A percentile compares a stretch with the other conserved stretches of the same genome.
phyloP scores from a whole-genome alignment of 495 filamentous ascomycete genomes.

The Hypomontagnella submonticulosa region DNA sequence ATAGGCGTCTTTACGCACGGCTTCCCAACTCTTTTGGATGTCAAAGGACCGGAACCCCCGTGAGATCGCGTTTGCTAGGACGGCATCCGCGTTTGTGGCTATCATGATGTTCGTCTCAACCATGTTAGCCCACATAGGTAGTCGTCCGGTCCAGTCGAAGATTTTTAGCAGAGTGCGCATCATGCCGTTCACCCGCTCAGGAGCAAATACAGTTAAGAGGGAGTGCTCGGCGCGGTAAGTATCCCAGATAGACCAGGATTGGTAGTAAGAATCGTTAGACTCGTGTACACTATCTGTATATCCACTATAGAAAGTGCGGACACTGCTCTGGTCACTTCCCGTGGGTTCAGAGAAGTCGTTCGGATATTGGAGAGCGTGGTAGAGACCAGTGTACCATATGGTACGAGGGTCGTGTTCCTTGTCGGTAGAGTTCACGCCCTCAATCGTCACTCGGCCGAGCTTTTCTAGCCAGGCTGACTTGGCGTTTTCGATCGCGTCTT shows the following conservation, averaged over 20 bases:
- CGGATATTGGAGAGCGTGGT: slow-evolving; percentile 49
- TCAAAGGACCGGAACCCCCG: slow-evolving; percentile 49
- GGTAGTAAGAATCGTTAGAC: slow-evolving; percentile 48
- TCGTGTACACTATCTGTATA: slow-evolving; percentile 48
- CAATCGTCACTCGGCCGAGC: slow-evolving; percentile 46
- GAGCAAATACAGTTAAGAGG: slow-evolving; percentile 44
- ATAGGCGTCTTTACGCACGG: slow-evolving; percentile 47
- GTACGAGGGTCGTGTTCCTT: slow-evolving; percentile 45
- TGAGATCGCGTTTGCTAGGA: slow-evolving; percentile 48
- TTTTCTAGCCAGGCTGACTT: slow-evolving; percentile 48
- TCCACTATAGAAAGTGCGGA: slow-evolving; percentile 47
- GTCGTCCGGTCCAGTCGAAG: slow-evolving; percentile 48
- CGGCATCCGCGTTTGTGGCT: slow-evolving; percentile 49
- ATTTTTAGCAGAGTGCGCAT: slow-evolving; percentile 48
- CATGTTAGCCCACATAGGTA: slow-evolving; percentile 52
- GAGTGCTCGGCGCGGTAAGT: slow-evolving; percentile 50
- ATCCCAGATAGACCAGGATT: slow-evolving; percentile 53
- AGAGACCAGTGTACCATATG: slow-evolving; percentile 50
- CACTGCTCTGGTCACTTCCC: slow-evolving; percentile 5
- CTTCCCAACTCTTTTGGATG: slow-evolving; percentile 45
- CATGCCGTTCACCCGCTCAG: slow-evolving; percentile 48
- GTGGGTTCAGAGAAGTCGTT: slow-evolving; percentile 50
- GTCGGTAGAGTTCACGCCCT: slow-evolving; percentile 46
- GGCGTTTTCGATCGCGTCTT: slow-evolving; percentile 39
- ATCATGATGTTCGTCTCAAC: slow-evolving; percentile 53